phyloP scores from a whole-genome alignment of 345 rosid genomes.

The Microcos paniculata region DNA sequence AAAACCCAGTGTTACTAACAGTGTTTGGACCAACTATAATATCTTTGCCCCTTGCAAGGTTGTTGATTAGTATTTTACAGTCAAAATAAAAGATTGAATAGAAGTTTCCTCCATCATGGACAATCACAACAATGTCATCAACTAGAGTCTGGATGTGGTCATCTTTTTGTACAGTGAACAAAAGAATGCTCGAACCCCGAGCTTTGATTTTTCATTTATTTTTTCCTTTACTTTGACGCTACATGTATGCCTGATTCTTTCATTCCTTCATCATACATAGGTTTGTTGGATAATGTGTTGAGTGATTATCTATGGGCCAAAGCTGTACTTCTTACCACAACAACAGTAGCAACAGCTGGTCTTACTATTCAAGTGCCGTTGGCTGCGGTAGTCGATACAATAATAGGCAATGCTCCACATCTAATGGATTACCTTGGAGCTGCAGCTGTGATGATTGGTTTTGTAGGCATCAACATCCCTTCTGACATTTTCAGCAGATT shows the following conservation, averaged over 20 bases:
- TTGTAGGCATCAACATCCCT: conserved; percentile 87
- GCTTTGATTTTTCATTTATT: neutral
- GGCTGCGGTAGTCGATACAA: conserved; percentile 81
- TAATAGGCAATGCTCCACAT: conserved; percentile 69
- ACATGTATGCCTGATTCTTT: neutral
- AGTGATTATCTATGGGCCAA: conserved; percentile 96
- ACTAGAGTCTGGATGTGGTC: neutral
- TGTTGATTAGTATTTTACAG: neutral
- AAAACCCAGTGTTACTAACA: neutral
- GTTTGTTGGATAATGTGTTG: conserved; percentile 86
- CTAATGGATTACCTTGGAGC: conserved; percentile 81
- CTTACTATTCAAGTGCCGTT: conserved; percentile 93
- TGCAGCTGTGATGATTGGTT: conserved; percentile 80
- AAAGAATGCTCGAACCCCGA: too few species aligned
- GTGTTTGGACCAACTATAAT: neutral
- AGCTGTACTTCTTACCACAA: conserved; percentile 85
- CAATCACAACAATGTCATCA: neutral
- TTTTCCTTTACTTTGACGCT: neutral
- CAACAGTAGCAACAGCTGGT: conserved; percentile 93
- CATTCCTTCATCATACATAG: conserved; percentile 30
- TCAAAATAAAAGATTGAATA: neutral
- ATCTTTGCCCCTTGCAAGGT: neutral
- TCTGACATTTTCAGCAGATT: conserved; percentile 44
- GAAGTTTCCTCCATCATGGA: neutral
- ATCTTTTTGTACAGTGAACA: neutral